Evolutionary conservation across 202 grass and related monocot genomes (phyloP).

Genomic region (Carex arenaria): DNA sequence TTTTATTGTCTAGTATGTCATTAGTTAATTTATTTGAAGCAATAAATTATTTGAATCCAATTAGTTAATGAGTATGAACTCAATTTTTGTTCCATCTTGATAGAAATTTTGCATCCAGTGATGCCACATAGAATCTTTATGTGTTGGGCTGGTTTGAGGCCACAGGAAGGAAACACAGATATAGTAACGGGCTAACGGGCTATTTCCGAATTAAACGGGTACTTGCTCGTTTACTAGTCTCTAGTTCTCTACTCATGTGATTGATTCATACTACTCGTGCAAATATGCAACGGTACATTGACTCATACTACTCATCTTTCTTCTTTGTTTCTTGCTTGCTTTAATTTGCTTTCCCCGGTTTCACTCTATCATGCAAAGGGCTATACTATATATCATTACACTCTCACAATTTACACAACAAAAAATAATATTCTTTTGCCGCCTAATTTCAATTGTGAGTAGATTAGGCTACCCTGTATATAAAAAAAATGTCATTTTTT

Average conservation of each 20-base stretch:
- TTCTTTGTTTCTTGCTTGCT: neutral
- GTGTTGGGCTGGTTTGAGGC: neutral
- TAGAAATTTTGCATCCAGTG: too few relatives aligned
- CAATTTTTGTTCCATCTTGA: too few relatives aligned
- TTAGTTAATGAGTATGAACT: too few relatives aligned
- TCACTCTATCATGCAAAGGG: neutral
- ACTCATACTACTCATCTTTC: neutral
- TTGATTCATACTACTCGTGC: neutral
- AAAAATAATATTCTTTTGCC: neutral
- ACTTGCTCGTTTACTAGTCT: neutral
- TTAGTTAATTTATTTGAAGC: too few relatives aligned
- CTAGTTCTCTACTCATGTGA: neutral
- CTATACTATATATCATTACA: neutral
- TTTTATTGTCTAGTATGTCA: too few relatives aligned
- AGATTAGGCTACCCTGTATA: neutral
- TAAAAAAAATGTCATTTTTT: too few relatives aligned
- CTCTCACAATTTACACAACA: neutral
- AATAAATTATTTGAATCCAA: too few relatives aligned
- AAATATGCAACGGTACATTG: neutral
- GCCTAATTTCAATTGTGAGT: neutral
- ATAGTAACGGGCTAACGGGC: neutral
- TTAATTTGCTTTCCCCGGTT: neutral
- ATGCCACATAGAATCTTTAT: neutral
- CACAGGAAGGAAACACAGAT: neutral
- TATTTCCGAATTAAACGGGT: neutral